Evolutionary conservation across 768 basidiomycete species (phyloP), one percentile per base, ranked within the genome.

Genomic region (Goffeauzyma gilvescens): DNA sequence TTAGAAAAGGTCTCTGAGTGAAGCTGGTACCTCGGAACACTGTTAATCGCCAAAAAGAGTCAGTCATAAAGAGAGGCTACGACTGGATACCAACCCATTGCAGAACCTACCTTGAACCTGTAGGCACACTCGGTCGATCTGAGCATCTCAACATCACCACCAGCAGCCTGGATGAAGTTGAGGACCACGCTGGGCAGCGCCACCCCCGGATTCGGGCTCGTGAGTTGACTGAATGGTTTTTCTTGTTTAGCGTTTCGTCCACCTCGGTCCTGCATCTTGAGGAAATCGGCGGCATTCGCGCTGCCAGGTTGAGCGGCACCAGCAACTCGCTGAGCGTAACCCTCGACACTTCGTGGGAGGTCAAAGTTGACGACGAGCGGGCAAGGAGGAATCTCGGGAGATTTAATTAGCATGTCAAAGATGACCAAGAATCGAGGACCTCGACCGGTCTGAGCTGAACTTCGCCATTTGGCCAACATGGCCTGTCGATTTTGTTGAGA

Each of bases 91-190:
- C 34, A 50, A 51, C n/a, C n/a, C n/a, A n/a, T n/a, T n/a, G n/a
- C n/a, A n/a, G 0, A 12, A 53, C 62, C 33, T 43, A 61, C 62
- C 49, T 65, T 65, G 52, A 65, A 65, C 15, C 59, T 52, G 72
- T 90, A 95, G 68, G 86, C 90, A 72, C 87, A 90, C 70, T 96
- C 90, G 71, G 95, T 95, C 53, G 82, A 83, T 58, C 90, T 75
- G 49, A 96, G 69, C 87, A 95, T 93, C 68, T 96, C 90, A 42
- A 95, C 89, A 62, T 96, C 90, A 31, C 87, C 89, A 23, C 89
- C 87, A 12, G 86, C 87, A 42, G 89, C 90, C 44, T 89, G 93
- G 49, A 96, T 89, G 55, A 96, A 87, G 64, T 90, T 96, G 58
- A 98, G 73, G 47, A 93, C 73, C 41, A 95, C 81, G 22, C 90